Base-by-base conservation (phyloP, 345 rosid genomes). In the Populus euphratica region DNA sequence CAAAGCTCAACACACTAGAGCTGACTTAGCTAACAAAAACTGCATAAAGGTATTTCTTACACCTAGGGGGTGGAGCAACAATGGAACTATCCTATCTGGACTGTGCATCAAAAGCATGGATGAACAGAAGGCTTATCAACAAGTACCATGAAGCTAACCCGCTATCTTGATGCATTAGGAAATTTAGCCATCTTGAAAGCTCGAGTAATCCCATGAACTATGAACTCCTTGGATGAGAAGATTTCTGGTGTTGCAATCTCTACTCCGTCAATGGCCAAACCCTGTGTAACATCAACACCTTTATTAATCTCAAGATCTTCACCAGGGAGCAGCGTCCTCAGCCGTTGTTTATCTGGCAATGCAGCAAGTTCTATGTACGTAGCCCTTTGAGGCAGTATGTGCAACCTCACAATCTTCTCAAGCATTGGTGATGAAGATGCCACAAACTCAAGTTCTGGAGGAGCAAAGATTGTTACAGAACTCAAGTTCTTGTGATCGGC, bases 401-500 rank as follows among this genome's bases (percentile, higher is more conserved):
- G 97, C 63, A 82, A 62, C 76, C 89, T 89, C 76, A 91, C 88
- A 3, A 91, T 75, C 75, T 82, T 89, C 6, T 87, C 90, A 12
- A 93, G 88, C 54, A 85, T 69, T 3, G 88, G 86, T 2, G 89
- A 86, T 65, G 92, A 44, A 71, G 94, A 84, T 35, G 90, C 82
- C 14, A 91, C 72, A 29, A 88, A 82, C 0, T 76, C 77, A 12
- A 93, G 86, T 16, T 88, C 88, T 11, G 82, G 83, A 11, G 97
- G 93, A 23, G 92, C 85, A 68, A 91, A 87, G 59, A 91, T 85
- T 4, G 99, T 93, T 16, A 88, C 86, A 0, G 90, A 88, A 35
- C 74, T 86, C 62, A 91, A 62, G 71, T 78, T 80, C 68, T 35
- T 76, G 79, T 81, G 29, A 41, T 88, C 87, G 38, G 77, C 74